These are phyloP conservation scores for Coemansia biformis DNA, from an alignment of 192 early-diverging fungal species.

Conservation along the genomic window DNA sequence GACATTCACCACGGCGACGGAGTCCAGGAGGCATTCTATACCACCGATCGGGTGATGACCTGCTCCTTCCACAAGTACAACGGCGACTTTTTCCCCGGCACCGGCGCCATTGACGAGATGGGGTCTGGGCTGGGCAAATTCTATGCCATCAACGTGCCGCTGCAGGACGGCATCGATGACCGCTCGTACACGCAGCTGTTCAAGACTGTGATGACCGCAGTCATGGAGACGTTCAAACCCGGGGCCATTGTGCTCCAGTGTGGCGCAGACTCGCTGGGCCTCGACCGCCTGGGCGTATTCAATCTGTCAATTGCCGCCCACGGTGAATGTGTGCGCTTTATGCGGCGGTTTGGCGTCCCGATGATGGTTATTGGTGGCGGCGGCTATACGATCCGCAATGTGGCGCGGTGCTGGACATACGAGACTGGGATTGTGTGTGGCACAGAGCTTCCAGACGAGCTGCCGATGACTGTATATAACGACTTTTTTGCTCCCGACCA, in stretches of 20 bases:
- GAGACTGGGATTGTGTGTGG: slow-evolving; percentile 86
- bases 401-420: slow-evolving; percentile 91
- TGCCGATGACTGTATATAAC: slow-evolving; percentile 74
- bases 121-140: slow-evolving; percentile 84
- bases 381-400: slow-evolving; percentile 97
- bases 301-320: slow-evolving; percentile 90
- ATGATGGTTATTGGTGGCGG: slow-evolving; percentile 92
- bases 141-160: slow-evolving; percentile 91
- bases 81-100: slow-evolving; percentile 94
- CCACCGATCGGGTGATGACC: slow-evolving; percentile 91
- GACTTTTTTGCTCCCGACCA: slow-evolving; percentile 89
- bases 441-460: slow-evolving; percentile 62
- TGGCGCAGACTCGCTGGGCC: slow-evolving; percentile 92
- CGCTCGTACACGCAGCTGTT: slow-evolving; percentile 63
- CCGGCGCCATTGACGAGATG: slow-evolving; percentile 83
- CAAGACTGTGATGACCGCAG: slow-evolving; percentile 78
- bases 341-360: slow-evolving; percentile 88
- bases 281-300: slow-evolving; percentile 92
- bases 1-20: slow-evolving; percentile 94
- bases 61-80: slow-evolving; percentile 93
- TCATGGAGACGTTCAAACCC: slow-evolving; percentile 91
- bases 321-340: slow-evolving; percentile 84
- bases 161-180: slow-evolving; percentile 95
- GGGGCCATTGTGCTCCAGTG: slow-evolving; percentile 92
- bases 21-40: slow-evolving; percentile 92